Evolutionary conservation across 164 flowering plant genomes (phyloP).

Genomic region (Stephania cephalantha): DNA sequence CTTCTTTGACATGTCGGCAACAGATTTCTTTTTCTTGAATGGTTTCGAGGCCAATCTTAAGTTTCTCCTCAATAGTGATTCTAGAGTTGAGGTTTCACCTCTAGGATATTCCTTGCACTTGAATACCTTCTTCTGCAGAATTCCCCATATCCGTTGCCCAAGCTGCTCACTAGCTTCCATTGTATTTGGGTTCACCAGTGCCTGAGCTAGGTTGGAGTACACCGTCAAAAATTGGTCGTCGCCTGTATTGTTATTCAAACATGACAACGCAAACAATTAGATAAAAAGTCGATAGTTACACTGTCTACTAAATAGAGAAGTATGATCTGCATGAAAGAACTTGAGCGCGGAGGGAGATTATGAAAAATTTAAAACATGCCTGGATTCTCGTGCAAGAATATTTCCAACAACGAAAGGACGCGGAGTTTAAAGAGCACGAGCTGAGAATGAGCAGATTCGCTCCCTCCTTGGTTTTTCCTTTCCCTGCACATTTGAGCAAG

Average conservation of each 20-base stretch:
- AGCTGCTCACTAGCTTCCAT: constrained; percentile 75
- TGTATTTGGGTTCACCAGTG: constrained; percentile 58
- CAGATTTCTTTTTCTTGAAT: constrained; percentile 58
- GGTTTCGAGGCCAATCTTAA: constrained; percentile 68
- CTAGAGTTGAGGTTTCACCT: constrained; percentile 49
- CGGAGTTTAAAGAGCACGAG: constrained; percentile 89
- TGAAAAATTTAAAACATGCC: constrained; percentile 36
- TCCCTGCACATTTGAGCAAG: constrained; percentile 70
- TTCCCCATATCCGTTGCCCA: constrained; percentile 82
- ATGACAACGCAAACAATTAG: constrained; percentile 5
- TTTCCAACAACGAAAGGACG: constrained; percentile 89
- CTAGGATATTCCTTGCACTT: constrained; percentile 75
- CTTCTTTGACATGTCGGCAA: constrained; percentile 39
- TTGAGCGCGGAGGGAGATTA: background rate
- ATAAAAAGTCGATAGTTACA: background rate
- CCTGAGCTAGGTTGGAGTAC: constrained; percentile 66
- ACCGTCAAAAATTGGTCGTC: constrained; percentile 63
- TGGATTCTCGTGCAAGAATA: constrained; percentile 76
- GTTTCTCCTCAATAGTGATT: constrained; percentile 56
- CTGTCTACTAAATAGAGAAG: background rate
- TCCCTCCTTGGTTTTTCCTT: constrained; percentile 63
- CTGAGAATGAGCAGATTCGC: constrained; percentile 83
- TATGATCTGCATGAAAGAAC: background rate
- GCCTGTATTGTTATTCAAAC: constrained; percentile 35
- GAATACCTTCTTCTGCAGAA: constrained; percentile 75